Base-by-base conservation (phyloP, 768 basidiomycete genomes). In the Boletus rubroflammeus region DNA sequence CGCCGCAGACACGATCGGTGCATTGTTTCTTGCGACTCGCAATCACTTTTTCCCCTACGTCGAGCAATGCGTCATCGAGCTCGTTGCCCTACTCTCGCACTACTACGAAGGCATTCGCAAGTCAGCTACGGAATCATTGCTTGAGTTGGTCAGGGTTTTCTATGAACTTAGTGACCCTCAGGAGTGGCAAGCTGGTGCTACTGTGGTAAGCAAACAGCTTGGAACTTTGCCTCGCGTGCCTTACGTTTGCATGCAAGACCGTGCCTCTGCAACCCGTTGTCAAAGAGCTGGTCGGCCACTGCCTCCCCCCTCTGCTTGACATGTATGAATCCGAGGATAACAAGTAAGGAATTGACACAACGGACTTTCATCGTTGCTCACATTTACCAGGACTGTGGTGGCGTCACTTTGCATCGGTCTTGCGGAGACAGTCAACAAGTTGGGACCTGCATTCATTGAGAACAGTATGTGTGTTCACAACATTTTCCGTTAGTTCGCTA, bases 21-120 rank as follows among this genome's bases (percentile, higher is more conserved):
- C 89, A 34, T 73, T 99, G 57, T 98, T 98, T 68, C 78, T 83
- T 29, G 81, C 89, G 11, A 93, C 91, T 29, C 83, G 85, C 63
- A 73, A 71, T 44, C 86, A 91, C 64, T 98, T 96, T 85, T 78
- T 98, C 62, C 93, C 93, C 5, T 98, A 82, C 67, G 84, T 98
- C 58, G 94, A 98, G 74, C 75, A 80, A 58, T 86, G 81, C 62
- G 84, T 90, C 43, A 74, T 92, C 48, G 86, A 88, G 63, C 84
- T 99, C 48, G 78, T 92, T 64, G 75, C 77, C 13, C 81, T 95
- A 39, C 77, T 98, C 26, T 75, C 84, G 14, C 96, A 99, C 75
- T 96, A 93, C 73, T 98, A 98, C 71, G 96, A 98, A 70, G 97
- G 96, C 29, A 97, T 99, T 73, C 80, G 97, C 66, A 98, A 98